Evolutionary conservation across 768 basidiomycete species (phyloP).

Genomic region (Daedaleopsis sinensis): DNA sequence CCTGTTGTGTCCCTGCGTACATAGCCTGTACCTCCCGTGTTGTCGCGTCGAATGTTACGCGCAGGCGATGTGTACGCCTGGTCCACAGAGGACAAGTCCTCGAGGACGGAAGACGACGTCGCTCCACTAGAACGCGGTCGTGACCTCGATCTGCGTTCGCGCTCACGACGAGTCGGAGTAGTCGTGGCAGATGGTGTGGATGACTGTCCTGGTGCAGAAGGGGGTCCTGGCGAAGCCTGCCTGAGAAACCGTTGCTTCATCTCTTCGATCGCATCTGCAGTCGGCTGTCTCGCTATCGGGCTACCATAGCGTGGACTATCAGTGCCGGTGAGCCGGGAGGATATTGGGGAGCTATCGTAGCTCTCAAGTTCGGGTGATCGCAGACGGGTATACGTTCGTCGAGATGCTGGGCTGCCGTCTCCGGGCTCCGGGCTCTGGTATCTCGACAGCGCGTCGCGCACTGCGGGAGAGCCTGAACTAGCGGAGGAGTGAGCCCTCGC

Average conservation of each 20-base stretch:
- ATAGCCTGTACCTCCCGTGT: conserved; percentile 5
- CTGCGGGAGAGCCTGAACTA: conserved; percentile 17
- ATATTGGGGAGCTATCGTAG: conserved; percentile 15
- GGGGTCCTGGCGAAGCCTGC: conserved; percentile 31
- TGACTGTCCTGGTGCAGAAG: conserved; percentile 20
- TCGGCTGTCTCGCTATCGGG: conserved; percentile 33
- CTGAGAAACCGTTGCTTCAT: conserved; percentile 62
- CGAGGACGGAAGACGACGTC: not conserved
- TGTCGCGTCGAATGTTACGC: conserved; percentile 3
- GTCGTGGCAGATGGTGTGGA: conserved; percentile 12
- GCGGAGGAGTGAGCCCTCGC: conserved; percentile 20
- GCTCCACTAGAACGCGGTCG: conserved; percentile 15
- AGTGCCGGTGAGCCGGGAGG: conserved; percentile 11
- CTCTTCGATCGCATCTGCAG: conserved; percentile 58
- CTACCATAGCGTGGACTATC: conserved; percentile 26
- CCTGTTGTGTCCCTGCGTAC: conserved; percentile 6
- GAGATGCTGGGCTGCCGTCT: conserved; percentile 22
- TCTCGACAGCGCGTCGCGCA: conserved; percentile 6
- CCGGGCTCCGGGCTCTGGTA: conserved; percentile 16
- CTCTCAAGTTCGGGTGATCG: conserved; percentile 23
- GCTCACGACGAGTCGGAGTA: conserved; percentile 18
- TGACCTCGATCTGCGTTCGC: conserved; percentile 16
- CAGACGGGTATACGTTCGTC: conserved; percentile 24
- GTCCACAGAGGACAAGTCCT: not conserved
- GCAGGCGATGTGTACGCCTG: not conserved